These are phyloP conservation scores for Mycena metata DNA, from an alignment of 768 basidiomycete genomes.

Conservation along the genomic window DNA sequence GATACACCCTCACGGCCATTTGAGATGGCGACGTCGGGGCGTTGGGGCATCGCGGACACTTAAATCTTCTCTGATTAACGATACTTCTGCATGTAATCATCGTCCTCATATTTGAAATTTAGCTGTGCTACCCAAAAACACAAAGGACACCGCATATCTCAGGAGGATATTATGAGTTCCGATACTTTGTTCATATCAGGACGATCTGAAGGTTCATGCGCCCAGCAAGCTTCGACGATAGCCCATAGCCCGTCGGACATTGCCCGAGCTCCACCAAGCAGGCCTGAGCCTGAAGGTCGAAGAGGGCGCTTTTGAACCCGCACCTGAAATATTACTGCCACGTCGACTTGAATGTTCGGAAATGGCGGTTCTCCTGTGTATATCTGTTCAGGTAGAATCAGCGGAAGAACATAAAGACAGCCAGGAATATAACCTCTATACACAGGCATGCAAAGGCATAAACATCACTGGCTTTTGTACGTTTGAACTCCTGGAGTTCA, in stretches of 20 bases:
- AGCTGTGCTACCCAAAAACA: too few relatives aligned
- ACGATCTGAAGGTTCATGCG: constrained; percentile 13
- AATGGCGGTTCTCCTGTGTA: constrained; percentile 18
- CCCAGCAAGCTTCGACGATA: constrained; percentile 10
- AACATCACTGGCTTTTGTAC: constrained; percentile 15
- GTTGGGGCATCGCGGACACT: too few relatives aligned
- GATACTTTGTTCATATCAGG: constrained; percentile 8
- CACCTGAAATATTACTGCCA: constrained; percentile 2
- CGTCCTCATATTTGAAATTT: too few relatives aligned
- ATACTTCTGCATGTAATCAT: too few relatives aligned
- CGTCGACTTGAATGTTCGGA: background rate
- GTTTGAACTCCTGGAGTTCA: constrained; percentile 10
- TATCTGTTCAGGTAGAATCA: constrained; percentile 16
- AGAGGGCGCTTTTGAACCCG: constrained; percentile 1
- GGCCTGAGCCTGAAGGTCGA: constrained; percentile 15
- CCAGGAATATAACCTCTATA: constrained; percentile 4
- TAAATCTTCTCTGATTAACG: too few relatives aligned
- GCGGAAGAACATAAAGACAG: constrained; percentile 4
- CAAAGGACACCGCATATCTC: too few relatives aligned
- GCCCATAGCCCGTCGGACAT: constrained; percentile 9
- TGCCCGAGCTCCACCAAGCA: constrained; percentile 12
- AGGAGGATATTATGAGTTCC: background rate
- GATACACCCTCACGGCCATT: too few relatives aligned
- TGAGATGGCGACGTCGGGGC: too few relatives aligned
- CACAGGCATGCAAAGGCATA: constrained; percentile 13